These are phyloP conservation scores for Hysterium pulicare DNA, from an alignment of 2,329 filamentous ascomycete genomes.

Conservation along the genomic window DNA sequence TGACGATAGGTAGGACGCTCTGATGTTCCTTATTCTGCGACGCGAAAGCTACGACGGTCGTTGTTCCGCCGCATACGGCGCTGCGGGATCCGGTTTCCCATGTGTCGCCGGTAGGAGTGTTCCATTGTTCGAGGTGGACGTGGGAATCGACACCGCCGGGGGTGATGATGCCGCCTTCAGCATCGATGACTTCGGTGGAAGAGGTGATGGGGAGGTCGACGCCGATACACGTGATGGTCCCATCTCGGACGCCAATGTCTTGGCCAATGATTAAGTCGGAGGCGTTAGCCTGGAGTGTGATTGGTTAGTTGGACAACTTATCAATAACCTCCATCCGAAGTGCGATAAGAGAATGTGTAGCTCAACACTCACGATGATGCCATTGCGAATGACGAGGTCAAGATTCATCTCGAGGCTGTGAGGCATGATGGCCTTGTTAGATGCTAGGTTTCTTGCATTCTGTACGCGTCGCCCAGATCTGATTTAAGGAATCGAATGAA, in stretches of 20 bases:
- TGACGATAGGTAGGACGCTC: conserved; percentile 46
- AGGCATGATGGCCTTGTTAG: no score
- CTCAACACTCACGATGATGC: no score
- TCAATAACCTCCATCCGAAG: no score
- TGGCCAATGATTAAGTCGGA: conserved; percentile 44
- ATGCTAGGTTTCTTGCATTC: no score
- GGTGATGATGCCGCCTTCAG: conserved; percentile 45
- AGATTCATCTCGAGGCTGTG: no score
- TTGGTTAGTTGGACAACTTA: no score
- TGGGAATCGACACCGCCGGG: conserved; percentile 50
- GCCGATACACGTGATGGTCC: conserved; percentile 47
- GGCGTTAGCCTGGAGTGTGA: no score
- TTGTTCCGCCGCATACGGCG: conserved; percentile 58
- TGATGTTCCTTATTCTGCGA: conserved; percentile 48
- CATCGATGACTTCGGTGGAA: conserved; percentile 42
- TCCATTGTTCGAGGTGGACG: conserved; percentile 48
- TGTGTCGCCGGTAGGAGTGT: conserved; percentile 36
- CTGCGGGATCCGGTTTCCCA: conserved; percentile 52
- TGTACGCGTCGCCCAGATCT: no score
- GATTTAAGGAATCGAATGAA: no score
- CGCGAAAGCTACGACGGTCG: conserved; percentile 59
- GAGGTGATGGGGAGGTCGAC: conserved; percentile 30
- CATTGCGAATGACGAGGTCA: no score
- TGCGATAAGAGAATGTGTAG: no score
- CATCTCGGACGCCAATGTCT: conserved; percentile 48